Evolutionary conservation across 2,329 filamentous ascomycete species (phyloP), one percentile per base, ranked within the genome.

Genomic region (Fusarium phyllophilum): DNA sequence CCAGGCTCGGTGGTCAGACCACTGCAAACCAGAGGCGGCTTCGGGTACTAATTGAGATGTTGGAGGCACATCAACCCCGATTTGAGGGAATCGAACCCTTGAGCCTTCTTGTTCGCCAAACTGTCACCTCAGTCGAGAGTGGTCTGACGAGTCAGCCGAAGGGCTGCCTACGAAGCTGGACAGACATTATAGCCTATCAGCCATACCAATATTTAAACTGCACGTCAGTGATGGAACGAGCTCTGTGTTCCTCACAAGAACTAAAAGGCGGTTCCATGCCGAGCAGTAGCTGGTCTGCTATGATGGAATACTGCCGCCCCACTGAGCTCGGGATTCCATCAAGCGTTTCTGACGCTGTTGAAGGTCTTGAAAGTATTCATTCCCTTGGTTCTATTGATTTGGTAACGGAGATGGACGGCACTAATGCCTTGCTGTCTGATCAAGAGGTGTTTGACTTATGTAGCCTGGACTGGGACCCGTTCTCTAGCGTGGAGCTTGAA

Each of bases 371-470:
- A 51, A 51, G 48, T 7, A 33, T 51, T 10, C 17, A 24, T 2
- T 51, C 6, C 13, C 29, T 33, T 7, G 48, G 2, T 4, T 51
- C 22, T 14, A 2, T 51, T 4, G 29, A 24, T 18, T 5, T 24
- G 3, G 22, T 8, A 11, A 14, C 17, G 17, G 22, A 29, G 4
- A 24, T 14, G 12, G 22, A 51, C 15, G 22, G 6, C 12, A 9
- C 8, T 10, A 4, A 15, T 10, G 9, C 15, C 11, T 10, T 8
- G 13, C 29, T 24, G 15, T 24, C 10, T 9, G 29, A 51, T 14
- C 15, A 34, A 10, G 22, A 24, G 3, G 8, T 24, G 14, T 14
- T 0, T 7, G 11, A 33, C 10, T 10, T 24, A 14, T 13, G 2
- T 33, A 24, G 1, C 29, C 20, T 24, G 8, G 22, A 51, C 11